Conservation (phyloP, 2,329 filamentous ascomycete species). For the Fusarium bactridioides region DNA sequence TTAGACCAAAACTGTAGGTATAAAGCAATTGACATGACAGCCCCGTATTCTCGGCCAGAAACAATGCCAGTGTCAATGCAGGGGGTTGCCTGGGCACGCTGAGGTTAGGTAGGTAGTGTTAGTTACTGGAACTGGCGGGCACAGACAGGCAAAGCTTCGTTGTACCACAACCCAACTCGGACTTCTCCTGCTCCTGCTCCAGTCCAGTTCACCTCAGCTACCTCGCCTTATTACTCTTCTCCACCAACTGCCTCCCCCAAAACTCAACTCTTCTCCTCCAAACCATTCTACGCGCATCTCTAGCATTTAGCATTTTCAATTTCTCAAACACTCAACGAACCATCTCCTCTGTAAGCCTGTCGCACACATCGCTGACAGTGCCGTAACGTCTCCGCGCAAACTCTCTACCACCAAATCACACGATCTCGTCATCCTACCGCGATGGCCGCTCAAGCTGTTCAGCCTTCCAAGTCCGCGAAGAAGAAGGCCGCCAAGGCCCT, state of each 20-base stretch:
- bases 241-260: slow-evolving; percentile 12
- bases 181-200: slow-evolving; percentile 21
- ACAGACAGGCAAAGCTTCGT: slow-evolving; percentile 23
- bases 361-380: slow-evolving; percentile 26
- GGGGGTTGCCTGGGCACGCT: slow-evolving; percentile 31
- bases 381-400: slow-evolving; percentile 35
- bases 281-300: slow-evolving; percentile 6
- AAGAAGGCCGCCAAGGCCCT: slow-evolving; percentile 67
- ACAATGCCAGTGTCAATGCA: slow-evolving; percentile 35
- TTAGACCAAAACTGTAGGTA: background rate
- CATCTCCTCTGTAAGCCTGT: slow-evolving; percentile 24
- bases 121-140: slow-evolving; percentile 10
- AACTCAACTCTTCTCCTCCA: slow-evolving; percentile 5
- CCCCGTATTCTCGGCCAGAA: slow-evolving; percentile 43
- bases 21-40: background rate
- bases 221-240: slow-evolving; percentile 11
- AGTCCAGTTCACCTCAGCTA: slow-evolving; percentile 1
- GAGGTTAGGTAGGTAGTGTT: background rate
- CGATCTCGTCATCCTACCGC: slow-evolving; percentile 10
- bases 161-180: slow-evolving; percentile 22
- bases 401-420: slow-evolving; percentile 23
- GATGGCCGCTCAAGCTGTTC: slow-evolving; percentile 70
- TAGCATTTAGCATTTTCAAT: slow-evolving; percentile 4
- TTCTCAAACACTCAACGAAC: background rate
- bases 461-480: slow-evolving; percentile 72